These are phyloP conservation scores for Talaromyces verruculosus DNA, from an alignment of 2,329 filamentous ascomycete genomes.

Conservation along the genomic window DNA sequence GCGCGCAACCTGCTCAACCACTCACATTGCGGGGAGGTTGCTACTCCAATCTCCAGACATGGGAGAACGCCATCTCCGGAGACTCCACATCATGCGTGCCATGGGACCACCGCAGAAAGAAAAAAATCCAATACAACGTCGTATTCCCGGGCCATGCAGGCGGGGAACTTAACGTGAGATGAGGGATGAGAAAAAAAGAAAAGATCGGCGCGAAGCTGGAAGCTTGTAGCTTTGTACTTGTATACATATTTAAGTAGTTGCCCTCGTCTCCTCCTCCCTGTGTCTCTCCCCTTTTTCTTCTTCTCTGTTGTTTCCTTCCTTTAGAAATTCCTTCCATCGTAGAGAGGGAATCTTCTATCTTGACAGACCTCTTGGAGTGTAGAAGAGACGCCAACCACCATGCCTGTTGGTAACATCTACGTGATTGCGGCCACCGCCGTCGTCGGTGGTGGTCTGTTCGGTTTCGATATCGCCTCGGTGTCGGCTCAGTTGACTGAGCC, in stretches of 20 bases:
- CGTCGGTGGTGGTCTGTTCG: constrained; percentile 69
- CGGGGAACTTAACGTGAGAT: constrained; percentile 11
- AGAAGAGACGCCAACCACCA: constrained; percentile 25
- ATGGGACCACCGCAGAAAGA: constrained; percentile 10
- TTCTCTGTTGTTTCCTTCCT: not conserved
- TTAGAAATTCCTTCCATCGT: not conserved
- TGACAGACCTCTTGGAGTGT: constrained; percentile 5
- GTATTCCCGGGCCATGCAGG: constrained; percentile 15
- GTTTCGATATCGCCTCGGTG: constrained; percentile 78
- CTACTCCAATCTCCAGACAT: constrained; percentile 10
- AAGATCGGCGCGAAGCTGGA: not conserved
- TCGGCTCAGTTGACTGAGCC: constrained; percentile 52
- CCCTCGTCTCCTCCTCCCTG: not conserved
- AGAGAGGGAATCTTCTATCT: constrained; percentile 6
- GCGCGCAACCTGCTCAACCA: constrained; percentile 13
- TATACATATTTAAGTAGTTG: constrained; percentile 13
- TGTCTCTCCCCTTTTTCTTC: not conserved
- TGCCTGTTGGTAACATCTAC: constrained; percentile 58
- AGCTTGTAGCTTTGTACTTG: not conserved
- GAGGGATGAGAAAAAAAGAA: not conserved
- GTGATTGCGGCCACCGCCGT: constrained; percentile 59
- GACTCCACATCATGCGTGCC: constrained; percentile 17
- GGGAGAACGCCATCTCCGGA: constrained; percentile 8
- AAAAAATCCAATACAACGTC: constrained; percentile 14
- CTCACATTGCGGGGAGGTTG: constrained; percentile 4